Conservation (phyloP, 2,329 filamentous ascomycete species). For the Diaporthe sp. region DNA sequence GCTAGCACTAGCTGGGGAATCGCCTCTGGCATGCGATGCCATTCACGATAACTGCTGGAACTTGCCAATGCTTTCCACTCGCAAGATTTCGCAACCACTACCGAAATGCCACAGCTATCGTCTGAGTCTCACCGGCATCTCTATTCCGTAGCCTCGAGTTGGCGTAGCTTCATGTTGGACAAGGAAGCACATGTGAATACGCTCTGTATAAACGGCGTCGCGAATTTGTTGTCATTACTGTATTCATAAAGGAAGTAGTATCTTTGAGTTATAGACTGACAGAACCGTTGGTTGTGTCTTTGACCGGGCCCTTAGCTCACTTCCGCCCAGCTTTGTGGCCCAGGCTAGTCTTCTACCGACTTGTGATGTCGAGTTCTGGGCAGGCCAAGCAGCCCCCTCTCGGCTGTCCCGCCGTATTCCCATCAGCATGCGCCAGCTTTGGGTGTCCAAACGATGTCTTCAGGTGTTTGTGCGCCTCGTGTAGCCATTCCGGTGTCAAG, state of each 20-base stretch:
- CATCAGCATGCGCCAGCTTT: neutral
- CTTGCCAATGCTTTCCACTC: neutral
- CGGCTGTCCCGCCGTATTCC: neutral
- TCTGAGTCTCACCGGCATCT: neutral
- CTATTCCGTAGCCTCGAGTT: neutral
- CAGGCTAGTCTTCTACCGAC: neutral
- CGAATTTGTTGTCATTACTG: neutral
- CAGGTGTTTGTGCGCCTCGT: neutral
- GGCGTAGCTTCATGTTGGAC: neutral
- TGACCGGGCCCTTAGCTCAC: neutral
- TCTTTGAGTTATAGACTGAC: neutral
- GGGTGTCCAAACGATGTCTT: neutral
- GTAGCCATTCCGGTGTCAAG: neutral
- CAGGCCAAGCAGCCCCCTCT: neutral
- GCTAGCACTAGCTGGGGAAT: slow-evolving; percentile 2
- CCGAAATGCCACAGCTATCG: no score
- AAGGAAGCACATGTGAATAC: neutral
- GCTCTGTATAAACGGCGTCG: neutral
- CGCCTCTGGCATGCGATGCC: neutral
- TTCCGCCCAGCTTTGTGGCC: neutral
- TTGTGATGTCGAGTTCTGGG: neutral
- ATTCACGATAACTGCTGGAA: neutral
- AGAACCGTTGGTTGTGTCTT: neutral
- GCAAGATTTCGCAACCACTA: neutral
- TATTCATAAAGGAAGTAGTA: neutral